phyloP scores from a whole-genome alignment of 208 protist genomes.

The Leishmania guyanensis region DNA sequence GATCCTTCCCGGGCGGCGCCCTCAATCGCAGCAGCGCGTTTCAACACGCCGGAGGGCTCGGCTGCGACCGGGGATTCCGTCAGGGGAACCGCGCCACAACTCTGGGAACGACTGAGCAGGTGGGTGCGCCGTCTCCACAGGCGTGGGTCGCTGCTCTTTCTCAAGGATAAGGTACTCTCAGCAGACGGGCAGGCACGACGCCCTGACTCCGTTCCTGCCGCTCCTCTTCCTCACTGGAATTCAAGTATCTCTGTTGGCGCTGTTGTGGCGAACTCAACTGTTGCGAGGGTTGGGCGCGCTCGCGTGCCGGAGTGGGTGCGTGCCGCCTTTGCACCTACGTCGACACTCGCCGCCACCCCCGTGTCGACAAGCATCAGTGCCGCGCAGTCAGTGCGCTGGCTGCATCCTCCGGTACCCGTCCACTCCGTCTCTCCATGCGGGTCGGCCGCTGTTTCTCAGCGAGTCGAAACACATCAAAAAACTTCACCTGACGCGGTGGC shows the following conservation, averaged over 20 bases:
- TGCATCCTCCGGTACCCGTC: background rate
- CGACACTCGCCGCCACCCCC: conserved; percentile 3
- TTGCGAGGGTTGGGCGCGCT: background rate
- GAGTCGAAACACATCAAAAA: background rate
- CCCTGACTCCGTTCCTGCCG: background rate
- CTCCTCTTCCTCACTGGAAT: background rate
- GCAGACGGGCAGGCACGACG: background rate
- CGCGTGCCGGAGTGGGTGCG: conserved; percentile 27
- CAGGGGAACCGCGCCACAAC: background rate
- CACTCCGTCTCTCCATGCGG: background rate
- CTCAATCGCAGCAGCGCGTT: background rate
- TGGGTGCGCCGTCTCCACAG: background rate
- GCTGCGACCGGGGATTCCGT: background rate
- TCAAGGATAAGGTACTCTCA: background rate
- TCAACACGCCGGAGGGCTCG: background rate
- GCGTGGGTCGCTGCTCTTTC: background rate
- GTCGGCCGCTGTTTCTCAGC: background rate
- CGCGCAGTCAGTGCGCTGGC: conserved; percentile 8
- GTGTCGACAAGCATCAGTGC: background rate
- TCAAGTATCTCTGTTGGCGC: background rate
- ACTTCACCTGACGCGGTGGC: background rate
- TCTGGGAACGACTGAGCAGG: background rate
- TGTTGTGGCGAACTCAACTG: background rate
- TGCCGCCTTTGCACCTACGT: conserved; percentile 11
- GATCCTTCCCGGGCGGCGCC: background rate